Base-by-base conservation (phyloP, 2,329 filamentous ascomycete genomes). In the Penicillium hordei region DNA sequence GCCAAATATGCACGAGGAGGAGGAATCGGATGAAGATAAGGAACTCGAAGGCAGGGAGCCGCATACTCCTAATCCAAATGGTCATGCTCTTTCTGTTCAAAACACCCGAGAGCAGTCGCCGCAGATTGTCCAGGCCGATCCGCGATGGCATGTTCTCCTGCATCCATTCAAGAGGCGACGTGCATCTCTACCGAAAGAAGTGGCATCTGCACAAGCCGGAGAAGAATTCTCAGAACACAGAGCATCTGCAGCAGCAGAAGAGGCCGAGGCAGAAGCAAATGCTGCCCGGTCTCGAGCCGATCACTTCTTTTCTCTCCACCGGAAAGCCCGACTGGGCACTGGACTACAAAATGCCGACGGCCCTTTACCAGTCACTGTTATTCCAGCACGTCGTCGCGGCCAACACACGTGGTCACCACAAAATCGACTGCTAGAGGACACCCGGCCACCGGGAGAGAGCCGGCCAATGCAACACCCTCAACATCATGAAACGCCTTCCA, bases 121-220 rank as follows among this genome's bases (percentile, higher is more conserved):
- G 9, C 70, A 70, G 29, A 65, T 72, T n/a, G 58, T 72, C 17
- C 68, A 68, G 29, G 48, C 59, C 38, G 74, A 75, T 44, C 64
- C 67, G 2, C 64, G 72, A 54, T 86, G 83, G 82, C 77, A 81
- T 48, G 71, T 75, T 29, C 74, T 86, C 8, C 68, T 81, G 8
- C 84, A 86, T 59, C 81, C 83, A 0, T 88, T 88, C 72, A 82
- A 81, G 65, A 76, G 83, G 43, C 80, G 82, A 66, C 81, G 82
- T 29, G 80, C 80, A 2, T 83, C 83, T 31, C 82, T 85, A 12
- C 85, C 85, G 7, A 80, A 80, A 34, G 85, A 87, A 69, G 78
- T 88, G 44, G 83, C 83, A 31, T 80, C 79, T 50, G 85, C 83
- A 3, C 78, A 81, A 65, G 80, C 81, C 38, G 79, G 77, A 55